phyloP scores from a whole-genome alignment of 2,329 filamentous ascomycete genomes.

The Stemphylium lycopersici region DNA sequence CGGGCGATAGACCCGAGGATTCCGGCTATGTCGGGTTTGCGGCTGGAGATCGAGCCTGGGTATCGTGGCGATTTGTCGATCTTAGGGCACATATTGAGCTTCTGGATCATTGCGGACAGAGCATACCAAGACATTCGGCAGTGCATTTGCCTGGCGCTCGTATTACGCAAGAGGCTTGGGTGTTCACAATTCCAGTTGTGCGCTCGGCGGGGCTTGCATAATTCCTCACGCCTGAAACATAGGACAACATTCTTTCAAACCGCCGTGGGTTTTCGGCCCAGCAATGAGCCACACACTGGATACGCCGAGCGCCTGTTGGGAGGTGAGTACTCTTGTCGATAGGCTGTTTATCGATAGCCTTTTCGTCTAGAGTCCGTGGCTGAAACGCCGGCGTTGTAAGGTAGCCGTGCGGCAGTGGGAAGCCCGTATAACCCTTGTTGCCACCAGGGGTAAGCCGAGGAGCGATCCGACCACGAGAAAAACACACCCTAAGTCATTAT shows the following conservation, averaged over 20 bases:
- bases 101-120: neutral
- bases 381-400: constrained; percentile 26
- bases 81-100: neutral
- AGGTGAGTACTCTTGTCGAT: constrained; percentile 12
- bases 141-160: constrained; percentile 1
- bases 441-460: constrained; percentile 10
- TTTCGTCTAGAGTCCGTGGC: constrained; percentile 15
- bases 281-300: constrained; percentile 6
- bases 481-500: constrained; percentile 9
- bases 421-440: constrained; percentile 15
- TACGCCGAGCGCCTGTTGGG: constrained; percentile 15
- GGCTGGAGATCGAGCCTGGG: constrained; percentile 3
- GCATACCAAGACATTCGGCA: constrained; percentile 6
- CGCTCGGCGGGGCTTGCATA: neutral
- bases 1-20: neutral
- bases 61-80: neutral
- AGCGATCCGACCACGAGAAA: constrained; percentile 14
- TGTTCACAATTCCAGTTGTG: neutral
- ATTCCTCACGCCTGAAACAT: constrained; percentile 6
- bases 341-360: constrained; percentile 25
- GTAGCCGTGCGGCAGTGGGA: constrained; percentile 11
- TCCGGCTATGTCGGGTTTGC: neutral
- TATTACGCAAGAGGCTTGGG: neutral
- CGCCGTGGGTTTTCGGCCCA: neutral
- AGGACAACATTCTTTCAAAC: constrained; percentile 7